Evolutionary conservation across 2,329 filamentous ascomycete species (phyloP).

Genomic region (Arthroderma sp.): DNA sequence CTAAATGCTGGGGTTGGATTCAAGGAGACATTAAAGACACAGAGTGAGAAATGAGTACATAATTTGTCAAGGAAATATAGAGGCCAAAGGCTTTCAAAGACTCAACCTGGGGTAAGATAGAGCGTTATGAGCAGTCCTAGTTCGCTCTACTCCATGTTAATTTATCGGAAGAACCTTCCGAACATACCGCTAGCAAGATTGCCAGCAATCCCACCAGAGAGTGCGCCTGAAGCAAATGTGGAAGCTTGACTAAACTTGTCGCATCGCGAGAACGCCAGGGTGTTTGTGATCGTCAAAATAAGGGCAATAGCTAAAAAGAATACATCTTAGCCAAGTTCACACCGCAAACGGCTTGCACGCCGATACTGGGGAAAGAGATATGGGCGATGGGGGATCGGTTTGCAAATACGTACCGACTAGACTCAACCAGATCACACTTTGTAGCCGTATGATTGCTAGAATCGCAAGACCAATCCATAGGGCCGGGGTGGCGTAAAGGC

Average conservation of each 20-base stretch:
- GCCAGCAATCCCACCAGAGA: constrained; percentile 41
- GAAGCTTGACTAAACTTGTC: constrained; percentile 45
- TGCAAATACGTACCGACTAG: constrained; percentile 32
- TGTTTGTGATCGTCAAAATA: constrained; percentile 39
- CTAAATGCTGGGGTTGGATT: no score
- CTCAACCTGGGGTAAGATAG: no score
- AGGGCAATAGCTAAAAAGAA: constrained; percentile 32
- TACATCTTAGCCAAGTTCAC: neutral
- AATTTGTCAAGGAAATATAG: no score
- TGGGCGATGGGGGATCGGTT: neutral
- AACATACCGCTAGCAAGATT: constrained; percentile 43
- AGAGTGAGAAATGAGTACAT: no score
- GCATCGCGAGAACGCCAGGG: constrained; percentile 38
- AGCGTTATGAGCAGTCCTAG: no score
- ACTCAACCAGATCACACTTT: constrained; percentile 38
- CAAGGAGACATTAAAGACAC: no score
- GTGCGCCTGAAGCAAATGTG: constrained; percentile 42
- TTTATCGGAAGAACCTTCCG: constrained; percentile 39
- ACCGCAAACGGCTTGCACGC: neutral
- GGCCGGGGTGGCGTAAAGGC: constrained; percentile 35
- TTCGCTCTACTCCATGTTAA: no score
- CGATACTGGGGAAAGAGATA: neutral
- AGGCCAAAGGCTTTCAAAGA: no score
- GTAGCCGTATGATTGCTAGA: constrained; percentile 33
- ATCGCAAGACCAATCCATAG: constrained; percentile 37